Base-by-base conservation (phyloP, 257 asterid genomes). In the Lithospermum erythrorhizon region DNA sequence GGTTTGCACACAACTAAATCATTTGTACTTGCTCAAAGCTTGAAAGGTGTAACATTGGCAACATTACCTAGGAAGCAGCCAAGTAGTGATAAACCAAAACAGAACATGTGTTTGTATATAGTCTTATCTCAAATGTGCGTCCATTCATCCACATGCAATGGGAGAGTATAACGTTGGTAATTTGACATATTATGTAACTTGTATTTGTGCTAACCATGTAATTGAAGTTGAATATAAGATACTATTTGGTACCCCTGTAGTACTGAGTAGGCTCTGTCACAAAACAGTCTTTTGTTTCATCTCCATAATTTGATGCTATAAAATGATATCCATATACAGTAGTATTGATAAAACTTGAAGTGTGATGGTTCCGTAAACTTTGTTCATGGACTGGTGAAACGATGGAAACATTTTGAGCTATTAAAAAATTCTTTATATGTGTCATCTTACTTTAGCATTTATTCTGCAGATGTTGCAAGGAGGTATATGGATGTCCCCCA, bases 391-490 rank as follows among this genome's bases (percentile, higher is more conserved):
- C 48, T 11, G 48, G 48, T 37, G 14, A 37, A 37, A 37, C 9
- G 48, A 37, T 9, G 13, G 24, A 14, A 29, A 29, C 35, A 23
- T 53, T 41, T 11, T 37, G 2, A 18, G 24, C 6, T 52, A 47
- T 51, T 47, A 14, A 27, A 22, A n/a, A 17, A 21, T 1, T 21
- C 1, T 7, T 16, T 54, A 27, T 18, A 57, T 60, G 32, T 55
- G 66, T 17, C 61, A 52, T 61, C 41, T 54, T 17, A 22, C 14
- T 32, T 35, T 55, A 23, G 49, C 27, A 15, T 22, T 19, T 32
- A 29, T 55, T 49, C 53, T 70, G 63, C 76, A 78, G 83, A 71
- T 78, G 80, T 68, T 78, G 80, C 83, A 78, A 68, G 83, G 83
- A 32, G 75, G 69, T 52, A 74, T 78, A 63, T 78, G 83, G 83